These are phyloP conservation scores for Jamesozyma piceae DNA, from an alignment of 805 yeast genomes.

Conservation along the genomic window DNA sequence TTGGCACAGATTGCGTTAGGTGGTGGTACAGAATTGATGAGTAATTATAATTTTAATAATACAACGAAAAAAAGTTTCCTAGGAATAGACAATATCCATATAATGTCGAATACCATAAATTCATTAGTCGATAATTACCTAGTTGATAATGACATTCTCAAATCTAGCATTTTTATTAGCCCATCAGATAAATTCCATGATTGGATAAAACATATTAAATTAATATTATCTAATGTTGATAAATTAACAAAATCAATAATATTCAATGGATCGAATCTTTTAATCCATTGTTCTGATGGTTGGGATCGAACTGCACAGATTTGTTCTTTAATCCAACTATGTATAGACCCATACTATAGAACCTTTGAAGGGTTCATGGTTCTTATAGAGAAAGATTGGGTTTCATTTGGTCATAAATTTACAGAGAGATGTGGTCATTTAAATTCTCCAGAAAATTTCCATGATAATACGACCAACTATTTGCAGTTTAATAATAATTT, in stretches of 20 bases:
- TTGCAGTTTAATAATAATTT: not conserved
- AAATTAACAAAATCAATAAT: constrained; percentile 74
- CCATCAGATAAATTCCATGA: constrained; percentile 40
- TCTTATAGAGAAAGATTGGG: constrained; percentile 89
- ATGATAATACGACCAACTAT: constrained; percentile 27
- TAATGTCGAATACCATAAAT: constrained; percentile 75
- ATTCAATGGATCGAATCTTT: constrained; percentile 68
- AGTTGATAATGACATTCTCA: constrained; percentile 51
- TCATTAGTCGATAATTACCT: constrained; percentile 50
- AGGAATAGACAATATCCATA: constrained; percentile 92
- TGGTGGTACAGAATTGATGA: constrained; percentile 95
- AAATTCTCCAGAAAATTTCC: constrained; percentile 41
- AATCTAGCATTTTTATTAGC: not conserved
- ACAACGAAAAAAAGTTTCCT: constrained; percentile 54
- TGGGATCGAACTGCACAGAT: constrained; percentile 97
- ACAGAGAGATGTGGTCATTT: constrained; percentile 76
- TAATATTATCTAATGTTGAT: constrained; percentile 66
- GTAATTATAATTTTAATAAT: constrained; percentile 61
- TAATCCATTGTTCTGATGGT: constrained; percentile 95
- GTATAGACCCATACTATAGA: constrained; percentile 83
- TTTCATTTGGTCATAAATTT: constrained; percentile 87
- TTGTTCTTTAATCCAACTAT: constrained; percentile 70
- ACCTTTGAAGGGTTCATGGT: constrained; percentile 81
- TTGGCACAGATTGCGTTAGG: constrained; percentile 95
- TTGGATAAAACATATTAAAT: constrained; percentile 69